Evolutionary conservation across 2,329 filamentous ascomycete species (phyloP).

Genomic region (Aspergillus glaucus): DNA sequence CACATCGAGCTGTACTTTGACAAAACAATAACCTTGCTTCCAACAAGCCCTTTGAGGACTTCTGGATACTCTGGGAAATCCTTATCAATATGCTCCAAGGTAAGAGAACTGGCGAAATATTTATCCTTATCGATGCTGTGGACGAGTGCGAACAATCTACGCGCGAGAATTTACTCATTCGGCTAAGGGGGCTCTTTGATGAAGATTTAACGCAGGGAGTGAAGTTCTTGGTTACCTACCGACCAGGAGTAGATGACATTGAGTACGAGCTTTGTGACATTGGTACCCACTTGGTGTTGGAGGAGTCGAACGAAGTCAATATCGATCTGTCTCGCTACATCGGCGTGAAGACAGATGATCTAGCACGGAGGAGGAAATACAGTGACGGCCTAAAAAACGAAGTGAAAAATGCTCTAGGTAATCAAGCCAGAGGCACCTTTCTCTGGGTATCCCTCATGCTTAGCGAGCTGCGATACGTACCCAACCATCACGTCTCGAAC

Average conservation of each 20-base stretch:
- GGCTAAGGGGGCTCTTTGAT: not conserved
- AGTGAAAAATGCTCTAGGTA: not conserved
- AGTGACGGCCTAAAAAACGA: not conserved
- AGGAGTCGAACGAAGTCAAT: not conserved
- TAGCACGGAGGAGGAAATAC: not conserved
- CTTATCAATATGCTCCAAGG: not conserved
- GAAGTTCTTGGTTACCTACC: not conserved
- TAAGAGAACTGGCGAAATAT: not conserved
- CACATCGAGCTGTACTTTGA: not conserved
- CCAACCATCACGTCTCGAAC: not conserved
- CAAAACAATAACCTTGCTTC: not conserved
- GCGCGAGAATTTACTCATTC: not conserved
- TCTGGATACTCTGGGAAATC: not conserved
- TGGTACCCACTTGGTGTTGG: not conserved
- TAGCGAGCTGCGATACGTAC: not conserved
- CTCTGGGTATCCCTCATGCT: not conserved
- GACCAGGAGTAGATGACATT: not conserved
- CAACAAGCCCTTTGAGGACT: not conserved
- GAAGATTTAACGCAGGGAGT: not conserved
- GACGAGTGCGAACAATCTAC: not conserved
- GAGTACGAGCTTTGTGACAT: not conserved
- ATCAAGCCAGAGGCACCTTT: not conserved
- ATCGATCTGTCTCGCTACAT: not conserved
- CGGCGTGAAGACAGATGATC: not conserved
- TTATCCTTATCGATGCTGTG: not conserved